These are phyloP conservation scores for Russula brevipes DNA, from an alignment of 768 basidiomycete species.

Conservation along the genomic window DNA sequence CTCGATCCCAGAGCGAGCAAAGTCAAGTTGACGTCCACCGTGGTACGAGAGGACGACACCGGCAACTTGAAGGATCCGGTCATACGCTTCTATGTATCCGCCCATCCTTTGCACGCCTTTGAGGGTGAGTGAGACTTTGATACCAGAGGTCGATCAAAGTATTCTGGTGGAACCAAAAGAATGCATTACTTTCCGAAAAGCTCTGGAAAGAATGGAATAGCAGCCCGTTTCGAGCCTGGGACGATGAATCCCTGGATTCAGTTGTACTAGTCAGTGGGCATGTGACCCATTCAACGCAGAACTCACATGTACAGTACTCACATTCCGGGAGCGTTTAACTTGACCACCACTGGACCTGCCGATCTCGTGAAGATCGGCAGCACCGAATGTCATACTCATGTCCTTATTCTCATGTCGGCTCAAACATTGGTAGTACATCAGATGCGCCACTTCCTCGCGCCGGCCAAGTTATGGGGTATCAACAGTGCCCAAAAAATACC, in stretches of 20 bases:
- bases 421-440: background rate
- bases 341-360: slow-evolving; percentile 42
- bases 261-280: background rate
- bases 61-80: slow-evolving; percentile 41
- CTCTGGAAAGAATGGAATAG: slow-evolving; percentile 59
- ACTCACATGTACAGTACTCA: slow-evolving; percentile 37
- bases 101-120: slow-evolving; percentile 62
- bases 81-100: slow-evolving; percentile 54
- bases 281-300: background rate
- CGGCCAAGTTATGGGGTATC: slow-evolving; percentile 96
- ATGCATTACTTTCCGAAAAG: slow-evolving; percentile 47
- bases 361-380: slow-evolving; percentile 59
- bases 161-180: background rate
- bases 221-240: slow-evolving; percentile 80
- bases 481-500: slow-evolving; percentile 93
- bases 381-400: slow-evolving; percentile 95
- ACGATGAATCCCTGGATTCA: slow-evolving; percentile 81
- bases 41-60: slow-evolving; percentile 43
- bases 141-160: background rate
- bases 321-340: slow-evolving; percentile 80
- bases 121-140: slow-evolving; percentile 52
- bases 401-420: slow-evolving; percentile 45
- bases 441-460: slow-evolving; percentile 59
- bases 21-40: slow-evolving; percentile 55
- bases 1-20: slow-evolving; percentile 38